These are phyloP conservation scores for Nitzschia sp. DNA, from an alignment of 108 stramenopile species.

Conservation along the genomic window DNA sequence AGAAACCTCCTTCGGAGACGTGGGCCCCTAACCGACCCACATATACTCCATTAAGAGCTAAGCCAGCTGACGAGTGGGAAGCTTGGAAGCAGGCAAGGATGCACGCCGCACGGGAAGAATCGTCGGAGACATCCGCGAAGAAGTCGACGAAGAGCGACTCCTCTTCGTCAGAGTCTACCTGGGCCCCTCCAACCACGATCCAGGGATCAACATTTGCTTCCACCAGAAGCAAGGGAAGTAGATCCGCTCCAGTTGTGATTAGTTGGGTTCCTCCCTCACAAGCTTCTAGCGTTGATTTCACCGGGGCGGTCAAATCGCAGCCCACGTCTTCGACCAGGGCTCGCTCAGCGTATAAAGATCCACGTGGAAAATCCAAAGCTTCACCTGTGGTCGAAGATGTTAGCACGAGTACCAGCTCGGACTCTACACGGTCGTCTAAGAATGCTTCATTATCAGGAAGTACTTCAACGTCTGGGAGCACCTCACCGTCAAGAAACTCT, in stretches of 20 bases:
- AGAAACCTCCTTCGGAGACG: not conserved
- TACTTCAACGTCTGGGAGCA: too few species aligned
- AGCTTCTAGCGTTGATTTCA: conserved; percentile 11
- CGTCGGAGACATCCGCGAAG: not conserved
- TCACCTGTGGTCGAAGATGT: not conserved
- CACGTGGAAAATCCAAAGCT: not conserved
- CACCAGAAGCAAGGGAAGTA: not conserved
- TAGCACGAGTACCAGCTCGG: too few species aligned
- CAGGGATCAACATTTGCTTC: not conserved
- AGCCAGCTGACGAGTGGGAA: conserved; percentile 13
- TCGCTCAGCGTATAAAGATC: not conserved
- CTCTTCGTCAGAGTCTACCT: not conserved
- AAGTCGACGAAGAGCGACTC: not conserved
- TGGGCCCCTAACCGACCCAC: not conserved
- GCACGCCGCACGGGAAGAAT: not conserved
- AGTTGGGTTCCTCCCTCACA: conserved; percentile 9
- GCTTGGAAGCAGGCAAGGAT: not conserved
- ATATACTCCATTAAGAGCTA: not conserved
- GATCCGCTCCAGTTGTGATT: not conserved
- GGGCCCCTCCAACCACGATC: not conserved
- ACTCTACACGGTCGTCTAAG: too few species aligned
- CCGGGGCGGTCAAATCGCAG: conserved; percentile 13
- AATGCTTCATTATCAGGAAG: too few species aligned
- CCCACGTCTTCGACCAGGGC: not conserved
- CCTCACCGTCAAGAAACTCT: too few species aligned